Base-by-base conservation (phyloP, 2,329 filamentous ascomycete species). In the Fusarium sp. region DNA sequence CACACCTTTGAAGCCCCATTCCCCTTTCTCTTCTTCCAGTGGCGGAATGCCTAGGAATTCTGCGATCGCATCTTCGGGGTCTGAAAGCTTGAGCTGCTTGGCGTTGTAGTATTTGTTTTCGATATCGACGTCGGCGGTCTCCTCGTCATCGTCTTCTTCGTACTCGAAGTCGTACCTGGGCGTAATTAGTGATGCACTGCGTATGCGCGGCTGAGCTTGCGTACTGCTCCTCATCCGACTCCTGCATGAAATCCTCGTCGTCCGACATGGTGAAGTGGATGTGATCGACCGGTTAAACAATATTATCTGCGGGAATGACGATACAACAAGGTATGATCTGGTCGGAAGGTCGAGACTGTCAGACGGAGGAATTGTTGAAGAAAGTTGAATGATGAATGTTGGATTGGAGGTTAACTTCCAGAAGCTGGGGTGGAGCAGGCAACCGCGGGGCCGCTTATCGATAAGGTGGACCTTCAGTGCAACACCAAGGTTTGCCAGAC, bases 81-180 rank as follows among this genome's bases (percentile, higher is more conserved):
- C 94, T 71, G 92, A 92, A 47, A 88, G 87, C 86, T 98, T 99
- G 81, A 97, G 91, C 85, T 98, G 96, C 85, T 99, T 99, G 47
- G 96, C 96, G 84, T 98, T 98, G 88, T 98, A 99, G 87, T 99
- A 99, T 85, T 97, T 98, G 87, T 99, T 99, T 82, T 99, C 96
- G 81, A 98, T 97, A 76, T 96, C 95, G 78, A 98, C 93, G 81
- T 98, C 94, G 65, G 92, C 95, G 37, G 89, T 91, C 65, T 97
- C 92, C 47, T 97, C 94, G 54, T 96, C 95, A 64, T 97, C 94
- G 74, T 95, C 94, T 67, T 92, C 96, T 81, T 98, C 96, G 83
- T 98, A 98, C 80, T 98, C 96, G 82, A 98, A 98, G 84, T 98
- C 96, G 81, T 98, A 98, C 90, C 84, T 85, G 60, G 16, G 59